Evolutionary conservation across 306 rosid species (phyloP).

Genomic region (Trifolium pratense): DNA sequence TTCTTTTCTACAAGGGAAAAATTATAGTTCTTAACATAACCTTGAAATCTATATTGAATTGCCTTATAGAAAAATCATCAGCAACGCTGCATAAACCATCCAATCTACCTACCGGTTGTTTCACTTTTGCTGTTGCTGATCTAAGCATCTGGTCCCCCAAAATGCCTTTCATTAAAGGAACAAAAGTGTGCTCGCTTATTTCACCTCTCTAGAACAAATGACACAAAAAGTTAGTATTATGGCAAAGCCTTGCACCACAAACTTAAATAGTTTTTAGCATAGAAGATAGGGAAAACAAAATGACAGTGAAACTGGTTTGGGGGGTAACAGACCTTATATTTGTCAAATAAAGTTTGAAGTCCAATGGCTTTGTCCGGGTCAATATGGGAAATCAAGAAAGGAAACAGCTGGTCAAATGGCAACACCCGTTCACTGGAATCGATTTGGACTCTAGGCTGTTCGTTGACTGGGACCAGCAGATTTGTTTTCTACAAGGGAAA

Average conservation of each 20-base stretch:
- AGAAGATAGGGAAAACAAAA: conserved; percentile 35
- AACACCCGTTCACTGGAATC: conserved; percentile 61
- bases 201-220: too few species aligned
- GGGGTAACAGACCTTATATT: conserved; percentile 61
- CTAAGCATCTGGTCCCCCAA: conserved; percentile 89
- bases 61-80: neutral
- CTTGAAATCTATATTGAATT: conserved; percentile 1
- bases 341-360: conserved; percentile 69
- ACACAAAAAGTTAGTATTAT: too few species aligned
- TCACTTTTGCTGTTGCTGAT: conserved; percentile 65
- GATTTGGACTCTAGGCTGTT: conserved; percentile 60
- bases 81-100: conserved; percentile 42
- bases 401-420: conserved; percentile 74
- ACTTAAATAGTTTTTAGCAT: conserved; percentile 6
- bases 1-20: neutral
- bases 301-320: conserved; percentile 30
- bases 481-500: conserved; percentile 62
- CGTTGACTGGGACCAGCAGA: conserved; percentile 72
- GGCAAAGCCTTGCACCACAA: too few species aligned
- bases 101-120: conserved; percentile 55
- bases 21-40: neutral
- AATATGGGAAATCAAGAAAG: conserved; percentile 75
- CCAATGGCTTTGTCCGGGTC: conserved; percentile 77
- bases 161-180: conserved; percentile 45
- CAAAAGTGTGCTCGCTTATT: too few species aligned